Evolutionary conservation across 805 yeast genomes (phyloP).

Genomic region (Kurtzmaniella fragi): DNA sequence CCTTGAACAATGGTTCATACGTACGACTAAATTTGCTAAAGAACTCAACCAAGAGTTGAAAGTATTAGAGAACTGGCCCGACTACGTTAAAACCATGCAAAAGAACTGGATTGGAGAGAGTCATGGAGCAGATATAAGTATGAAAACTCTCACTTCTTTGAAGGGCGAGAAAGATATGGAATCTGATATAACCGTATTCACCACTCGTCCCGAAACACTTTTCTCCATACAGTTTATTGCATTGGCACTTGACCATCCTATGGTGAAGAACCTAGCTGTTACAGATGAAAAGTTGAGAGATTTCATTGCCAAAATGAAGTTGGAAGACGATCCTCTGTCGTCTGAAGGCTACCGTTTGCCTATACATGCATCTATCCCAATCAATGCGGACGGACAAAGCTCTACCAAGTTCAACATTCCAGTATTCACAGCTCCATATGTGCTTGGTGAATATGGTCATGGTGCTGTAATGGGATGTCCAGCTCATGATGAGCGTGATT

Average conservation of each 20-base stretch:
- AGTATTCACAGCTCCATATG: constrained; percentile 87
- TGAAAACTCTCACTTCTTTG: constrained; percentile 21
- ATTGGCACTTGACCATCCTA: constrained; percentile 64
- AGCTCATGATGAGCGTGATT: constrained; percentile 84
- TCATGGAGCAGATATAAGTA: constrained; percentile 66
- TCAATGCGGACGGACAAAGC: constrained; percentile 29
- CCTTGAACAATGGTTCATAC: constrained; percentile 90
- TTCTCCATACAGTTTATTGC: constrained; percentile 82
- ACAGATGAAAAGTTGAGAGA: constrained; percentile 34
- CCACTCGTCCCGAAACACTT: constrained; percentile 88
- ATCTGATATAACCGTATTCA: constrained; percentile 51
- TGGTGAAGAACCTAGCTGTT: constrained; percentile 38
- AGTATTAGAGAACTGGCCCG: constrained; percentile 73
- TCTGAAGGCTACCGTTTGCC: constrained; percentile 54
- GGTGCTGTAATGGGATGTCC: constrained; percentile 99
- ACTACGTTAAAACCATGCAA: constrained; percentile 86
- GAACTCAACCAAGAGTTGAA: constrained; percentile 62
- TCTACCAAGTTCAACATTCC: constrained; percentile 43
- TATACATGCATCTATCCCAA: constrained; percentile 54
- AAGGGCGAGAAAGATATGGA: constrained; percentile 9
- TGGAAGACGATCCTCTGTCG: constrained; percentile 17
- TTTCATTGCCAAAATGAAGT: constrained; percentile 52
- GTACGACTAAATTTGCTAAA: constrained; percentile 77
- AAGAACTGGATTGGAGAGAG: constrained; percentile 91
- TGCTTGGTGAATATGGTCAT: constrained; percentile 73